Base-by-base conservation (phyloP, 1,139 yeast genomes). In the Meyerozyma elateridarum region DNA sequence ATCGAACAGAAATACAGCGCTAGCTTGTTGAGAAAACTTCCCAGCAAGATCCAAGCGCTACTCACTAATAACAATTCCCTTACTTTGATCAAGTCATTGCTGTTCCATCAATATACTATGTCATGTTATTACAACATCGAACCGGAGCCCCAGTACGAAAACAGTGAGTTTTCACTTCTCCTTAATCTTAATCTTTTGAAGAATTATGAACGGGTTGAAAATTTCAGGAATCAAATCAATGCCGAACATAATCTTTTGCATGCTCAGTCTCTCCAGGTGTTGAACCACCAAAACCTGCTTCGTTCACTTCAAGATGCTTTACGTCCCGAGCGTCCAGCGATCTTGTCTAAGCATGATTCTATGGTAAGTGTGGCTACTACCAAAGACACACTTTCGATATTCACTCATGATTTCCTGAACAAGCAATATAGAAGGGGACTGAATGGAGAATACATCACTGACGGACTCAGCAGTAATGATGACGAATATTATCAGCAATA, bases 121-220 rank as follows among this genome's bases (percentile, higher is more conserved):
- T 64, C 71, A 8, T 68, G 72, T 38, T 68, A 68, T 42, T 57
- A 48, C 33, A 68, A 68, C 36, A 43, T 51, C 19, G 50, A 59
- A 4, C 73, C 73, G 1, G 36, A 38, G 9, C 51, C 51, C 8
- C 44, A 45, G 13, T 44, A 41, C 29, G 39, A 54, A 13, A 60
- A 64, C 37, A 67, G 65, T 37, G 73, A 68, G 45, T 68, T 59
- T 42, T 46, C 62, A 8, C 54, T 57, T 13, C 45, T 68, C 16
- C 44, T 68, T 17, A 59, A 55, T 17, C 47, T 67, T 30, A 65
- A 68, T 42, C 52, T 68, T 33, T 50, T 64, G 34, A 67, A 67
- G 40, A 61, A 56, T 34, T 61, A 59, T 43, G 74, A 68, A 40
- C 53, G 53, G 41, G 50, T 61, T 15, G 61, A 56, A 20, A 48